Conservation (phyloP, 2,329 filamentous ascomycete species). For the Botrytis deweyae region DNA sequence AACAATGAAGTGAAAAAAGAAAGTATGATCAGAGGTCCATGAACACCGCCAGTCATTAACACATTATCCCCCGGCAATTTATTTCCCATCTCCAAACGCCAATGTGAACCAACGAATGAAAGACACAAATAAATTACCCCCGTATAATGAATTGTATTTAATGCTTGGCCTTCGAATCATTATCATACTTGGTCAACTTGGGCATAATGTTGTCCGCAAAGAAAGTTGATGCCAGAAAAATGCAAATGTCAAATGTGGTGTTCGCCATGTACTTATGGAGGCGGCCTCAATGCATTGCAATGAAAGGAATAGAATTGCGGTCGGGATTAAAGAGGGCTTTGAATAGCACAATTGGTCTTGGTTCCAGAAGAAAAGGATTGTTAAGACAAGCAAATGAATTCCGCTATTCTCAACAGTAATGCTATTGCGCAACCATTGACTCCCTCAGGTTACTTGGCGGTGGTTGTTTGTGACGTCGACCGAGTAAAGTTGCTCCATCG, state of each 20-base stretch:
- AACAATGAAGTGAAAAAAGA: not conserved
- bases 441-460: constrained; percentile 37
- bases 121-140: constrained; percentile 16
- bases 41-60: constrained; percentile 8
- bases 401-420: not conserved
- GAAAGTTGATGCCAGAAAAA: not conserved
- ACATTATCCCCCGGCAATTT: constrained; percentile 7
- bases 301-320: not conserved
- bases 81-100: constrained; percentile 20
- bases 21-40: constrained; percentile 2
- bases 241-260: no score
- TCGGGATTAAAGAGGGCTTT: not conserved
- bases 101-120: constrained; percentile 17
- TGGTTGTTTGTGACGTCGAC: constrained; percentile 60
- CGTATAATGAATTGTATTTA: constrained; percentile 19
- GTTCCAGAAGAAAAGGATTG: not conserved
- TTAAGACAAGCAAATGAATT: not conserved
- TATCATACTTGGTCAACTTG: not conserved
- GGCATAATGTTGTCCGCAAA: not conserved
- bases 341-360: not conserved
- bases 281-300: not conserved
- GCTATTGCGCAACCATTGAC: constrained; percentile 30
- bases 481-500: constrained; percentile 85
- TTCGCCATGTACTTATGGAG: not conserved
- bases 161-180: not conserved